Percentiles rank a stretch among this genome's conserved stretches.
phyloP scores from a whole-genome alignment of 1,284 basidiomycete species.

The Microbotryum lychnidis-dioicae region DNA sequence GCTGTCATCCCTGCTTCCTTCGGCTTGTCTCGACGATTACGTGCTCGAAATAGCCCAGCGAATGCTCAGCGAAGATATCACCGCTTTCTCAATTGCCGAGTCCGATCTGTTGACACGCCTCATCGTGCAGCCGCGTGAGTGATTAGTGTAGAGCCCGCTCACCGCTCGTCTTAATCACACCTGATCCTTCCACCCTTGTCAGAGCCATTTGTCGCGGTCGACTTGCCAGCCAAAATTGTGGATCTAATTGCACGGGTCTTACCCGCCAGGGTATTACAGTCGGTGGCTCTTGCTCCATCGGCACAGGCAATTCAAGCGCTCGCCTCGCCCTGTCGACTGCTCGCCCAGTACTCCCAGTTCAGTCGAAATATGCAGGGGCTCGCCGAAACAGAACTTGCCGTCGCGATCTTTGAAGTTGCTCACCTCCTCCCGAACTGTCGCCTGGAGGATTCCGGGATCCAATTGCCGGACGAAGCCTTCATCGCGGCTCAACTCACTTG shows the following conservation, averaged over 20 bases:
- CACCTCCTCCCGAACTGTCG: constrained; percentile 6
- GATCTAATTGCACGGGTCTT: background rate
- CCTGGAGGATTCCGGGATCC: background rate
- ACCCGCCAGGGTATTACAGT: background rate
- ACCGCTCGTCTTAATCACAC: no score
- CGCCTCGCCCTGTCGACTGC: constrained; percentile 1
- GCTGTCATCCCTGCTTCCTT: constrained; percentile 10
- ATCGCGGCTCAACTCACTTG: constrained; percentile 15
- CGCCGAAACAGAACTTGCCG: background rate
- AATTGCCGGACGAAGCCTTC: constrained; percentile 10
- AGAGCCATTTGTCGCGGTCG: constrained; percentile 9
- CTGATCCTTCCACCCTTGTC: background rate
- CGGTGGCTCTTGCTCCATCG: no score
- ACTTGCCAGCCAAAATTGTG: background rate
- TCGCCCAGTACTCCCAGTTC: constrained; percentile 5
- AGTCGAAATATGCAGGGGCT: background rate
- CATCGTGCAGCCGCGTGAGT: constrained; percentile 10
- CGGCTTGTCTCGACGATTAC: constrained; percentile 17
- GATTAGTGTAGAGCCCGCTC: no score
- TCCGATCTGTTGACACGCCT: constrained; percentile 16
- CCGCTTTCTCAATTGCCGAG: background rate
- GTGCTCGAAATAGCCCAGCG: constrained; percentile 7
- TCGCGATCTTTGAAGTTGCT: constrained; percentile 10
- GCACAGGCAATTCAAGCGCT: background rate
- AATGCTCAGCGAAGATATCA: constrained; percentile 3